Evolutionary conservation across 1,284 basidiomycete species (phyloP), one percentile per base, ranked within the genome.

Genomic region (Bjerkandera adusta): DNA sequence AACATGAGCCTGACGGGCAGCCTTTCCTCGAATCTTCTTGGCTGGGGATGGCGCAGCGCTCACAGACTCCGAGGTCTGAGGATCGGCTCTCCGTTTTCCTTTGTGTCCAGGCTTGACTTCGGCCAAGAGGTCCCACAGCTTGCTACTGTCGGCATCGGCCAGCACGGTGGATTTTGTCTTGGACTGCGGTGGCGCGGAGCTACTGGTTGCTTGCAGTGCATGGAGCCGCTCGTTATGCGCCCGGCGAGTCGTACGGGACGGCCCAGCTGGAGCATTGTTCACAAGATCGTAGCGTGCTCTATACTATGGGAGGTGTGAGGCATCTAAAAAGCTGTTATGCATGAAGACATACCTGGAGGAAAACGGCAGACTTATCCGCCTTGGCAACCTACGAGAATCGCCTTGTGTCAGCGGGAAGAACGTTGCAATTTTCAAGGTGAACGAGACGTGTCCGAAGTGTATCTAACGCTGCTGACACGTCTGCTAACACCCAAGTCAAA

Each of bases 311-410:
- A 55, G 16, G 50, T n/a, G 11, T 27, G 50, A 34, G 36, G 34
- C 25, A 26, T 36, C 20, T 32, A 39, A 12, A 45, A 11, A 13
- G 26, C 30, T 24, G 40, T 37, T 8, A n/a, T 22, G 30, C 35
- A 30, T 22, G 33, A 11, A 16, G 18, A 25, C 20, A 36, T 41
- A 89, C 89, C 66, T 87, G 71, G 52, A 77, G 73, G 59, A 89
- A 93, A 4, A 89, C 89, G 26, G 71, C 67, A 6, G 86, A 84
- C 24, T 79, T 78, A 56, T 93, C 89, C 48, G 69, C 56, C 61
- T 92, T 92, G 6, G 88, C 88, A 29, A 70, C 69, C 87, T 90
- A 36, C 15, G n/a, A 18, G 15, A 26, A 18, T 16, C n/a, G 16
- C 7, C 12, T 41, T 35, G n/a, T n/a, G n/a, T 21, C 11, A 24